Conservation (phyloP, 2,329 filamentous ascomycete species). For the Apiospora saccharicola region DNA sequence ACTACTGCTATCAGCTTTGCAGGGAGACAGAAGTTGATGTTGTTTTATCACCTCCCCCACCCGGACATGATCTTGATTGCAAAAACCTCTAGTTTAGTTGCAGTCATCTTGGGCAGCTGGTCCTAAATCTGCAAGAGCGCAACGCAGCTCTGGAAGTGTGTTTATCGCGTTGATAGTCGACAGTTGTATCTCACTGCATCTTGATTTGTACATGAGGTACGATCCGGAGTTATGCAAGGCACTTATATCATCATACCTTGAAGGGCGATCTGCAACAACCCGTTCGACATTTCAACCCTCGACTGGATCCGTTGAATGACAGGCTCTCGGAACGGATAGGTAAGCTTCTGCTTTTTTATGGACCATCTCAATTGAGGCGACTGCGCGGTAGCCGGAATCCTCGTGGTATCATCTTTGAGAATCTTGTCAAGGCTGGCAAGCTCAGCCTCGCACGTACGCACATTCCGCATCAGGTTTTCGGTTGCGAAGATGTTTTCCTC, state of each 20-base stretch:
- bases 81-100: too few relatives aligned
- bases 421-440: background rate
- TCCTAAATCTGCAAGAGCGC: background rate
- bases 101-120: too few relatives aligned
- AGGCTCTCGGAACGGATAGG: background rate
- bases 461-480: background rate
- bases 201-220: too few relatives aligned
- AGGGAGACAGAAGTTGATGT: too few relatives aligned
- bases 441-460: background rate
- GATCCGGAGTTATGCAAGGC: too few relatives aligned
- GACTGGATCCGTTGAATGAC: background rate
- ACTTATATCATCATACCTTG: background rate
- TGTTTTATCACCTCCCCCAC: too few relatives aligned
- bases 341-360: background rate
- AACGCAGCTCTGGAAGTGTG: background rate
- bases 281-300: background rate
- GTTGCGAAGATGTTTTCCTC: background rate
- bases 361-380: background rate
- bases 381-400: background rate
- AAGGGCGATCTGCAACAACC: background rate
- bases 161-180: background rate
- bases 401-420: background rate
- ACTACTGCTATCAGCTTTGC: background rate
- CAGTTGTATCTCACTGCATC: background rate
- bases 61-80: too few relatives aligned